A percentile compares a stretch with the other conserved stretches of the same genome.
phyloP scores from a whole-genome alignment of 768 basidiomycete species.

The Mycena galericulata region DNA sequence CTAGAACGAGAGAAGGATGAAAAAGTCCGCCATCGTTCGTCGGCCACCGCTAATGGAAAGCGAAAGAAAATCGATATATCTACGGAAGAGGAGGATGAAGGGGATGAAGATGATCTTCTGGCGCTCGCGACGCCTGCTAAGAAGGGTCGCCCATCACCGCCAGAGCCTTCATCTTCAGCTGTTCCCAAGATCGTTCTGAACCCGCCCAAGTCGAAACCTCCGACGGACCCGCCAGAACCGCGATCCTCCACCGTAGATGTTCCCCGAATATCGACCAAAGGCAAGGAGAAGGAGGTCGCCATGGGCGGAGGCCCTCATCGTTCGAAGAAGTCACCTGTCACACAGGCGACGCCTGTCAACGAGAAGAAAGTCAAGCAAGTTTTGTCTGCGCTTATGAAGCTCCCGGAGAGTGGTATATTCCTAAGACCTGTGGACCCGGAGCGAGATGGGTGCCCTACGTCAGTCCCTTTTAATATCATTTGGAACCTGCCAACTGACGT shows the following conservation, averaged over 20 bases:
- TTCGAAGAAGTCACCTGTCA: conserved; percentile 50
- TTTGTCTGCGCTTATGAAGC: conserved; percentile 66
- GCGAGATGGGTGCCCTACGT: conserved; percentile 92
- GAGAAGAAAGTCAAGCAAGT: conserved; percentile 87
- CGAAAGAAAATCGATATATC: conserved; percentile 60
- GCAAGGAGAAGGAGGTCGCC: conserved; percentile 77
- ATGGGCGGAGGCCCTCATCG: conserved; percentile 48
- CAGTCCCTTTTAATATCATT: conserved; percentile 49
- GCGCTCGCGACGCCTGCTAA: conserved; percentile 72
- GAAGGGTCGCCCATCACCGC: conserved; percentile 61
- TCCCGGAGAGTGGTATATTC: conserved; percentile 82
- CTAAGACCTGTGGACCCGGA: conserved; percentile 85
- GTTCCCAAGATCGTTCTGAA: conserved; percentile 38
- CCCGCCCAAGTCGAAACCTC: conserved; percentile 42
- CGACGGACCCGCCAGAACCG: conserved; percentile 35
- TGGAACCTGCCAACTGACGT: conserved; percentile 15
- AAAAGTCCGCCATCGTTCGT: conserved; percentile 59
- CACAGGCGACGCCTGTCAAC: conserved; percentile 68
- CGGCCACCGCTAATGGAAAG: conserved; percentile 55
- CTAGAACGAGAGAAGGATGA: conserved; percentile 78
- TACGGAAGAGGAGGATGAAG: conserved; percentile 29
- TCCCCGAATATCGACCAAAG: conserved; percentile 66
- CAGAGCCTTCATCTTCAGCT: conserved; percentile 49
- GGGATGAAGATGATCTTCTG: conserved; percentile 71
- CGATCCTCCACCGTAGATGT: conserved; percentile 42